phyloP scores from a whole-genome alignment of 2,329 filamentous ascomycete species.

The Claviceps humidiphila region DNA sequence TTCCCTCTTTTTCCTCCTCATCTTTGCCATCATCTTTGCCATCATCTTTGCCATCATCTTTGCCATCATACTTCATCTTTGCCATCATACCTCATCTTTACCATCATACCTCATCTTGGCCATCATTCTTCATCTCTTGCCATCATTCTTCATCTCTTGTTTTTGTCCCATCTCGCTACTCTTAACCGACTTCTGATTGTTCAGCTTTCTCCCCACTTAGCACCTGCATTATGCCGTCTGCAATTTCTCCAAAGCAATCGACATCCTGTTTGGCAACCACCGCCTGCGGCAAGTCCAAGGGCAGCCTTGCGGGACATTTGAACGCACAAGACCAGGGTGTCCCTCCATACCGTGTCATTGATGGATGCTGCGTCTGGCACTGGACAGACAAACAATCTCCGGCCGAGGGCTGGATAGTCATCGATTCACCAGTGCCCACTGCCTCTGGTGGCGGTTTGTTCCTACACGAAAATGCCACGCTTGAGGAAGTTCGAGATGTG shows the following conservation, averaged over 20 bases:
- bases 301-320: neutral
- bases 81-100: no score
- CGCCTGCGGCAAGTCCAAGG: neutral
- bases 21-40: no score
- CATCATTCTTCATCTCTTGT: no score
- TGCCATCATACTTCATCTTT: no score
- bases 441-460: neutral
- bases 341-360: neutral
- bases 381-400: neutral
- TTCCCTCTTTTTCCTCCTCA: no score
- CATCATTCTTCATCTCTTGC: no score
- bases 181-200: no score
- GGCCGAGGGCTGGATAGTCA: slow-evolving; percentile 1
- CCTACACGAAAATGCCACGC: neutral
- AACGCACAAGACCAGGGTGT: neutral
- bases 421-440: neutral
- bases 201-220: no score
- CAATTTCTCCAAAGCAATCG: neutral
- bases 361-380: neutral
- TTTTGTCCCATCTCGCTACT: no score
- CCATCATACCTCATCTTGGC: no score
- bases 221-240: neutral
- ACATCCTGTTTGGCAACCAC: neutral
- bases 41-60: no score
- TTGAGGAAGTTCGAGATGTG: neutral